Evolutionary conservation across 2,329 filamentous ascomycete species (phyloP), one percentile per base, ranked within the genome.

Genomic region (Cytospora piceicola): DNA sequence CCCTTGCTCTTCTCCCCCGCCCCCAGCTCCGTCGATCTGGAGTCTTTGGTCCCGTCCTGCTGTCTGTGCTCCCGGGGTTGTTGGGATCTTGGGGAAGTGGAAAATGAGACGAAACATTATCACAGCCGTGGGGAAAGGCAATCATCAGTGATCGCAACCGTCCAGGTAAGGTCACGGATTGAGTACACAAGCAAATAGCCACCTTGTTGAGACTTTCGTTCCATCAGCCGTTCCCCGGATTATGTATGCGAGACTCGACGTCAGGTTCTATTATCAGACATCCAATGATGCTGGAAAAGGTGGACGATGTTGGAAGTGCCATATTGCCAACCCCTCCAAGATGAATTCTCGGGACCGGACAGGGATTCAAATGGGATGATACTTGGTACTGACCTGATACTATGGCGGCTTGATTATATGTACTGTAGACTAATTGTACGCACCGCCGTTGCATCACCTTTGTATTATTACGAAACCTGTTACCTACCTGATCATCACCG

Each of bases 341-440:
- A 53, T 63, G 60, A 53, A 57, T 32, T 7, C 30, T 17, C n/a
- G 29, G 53, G 17, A 29, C 52, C 49, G 60, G 53, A 51, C 60
- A 63, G 17, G 60, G 60, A 57, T 63, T 27, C 30, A 57, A 57
- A 63, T 63, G 53, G 39, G 1, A 63, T 17, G n/a, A 55, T 27
- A n/a, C 32, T 46, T 27, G 5, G 52, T 27, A 20, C 6, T 20
- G 49, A 27, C 15, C 12, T 29, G 27, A 29, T 29, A 29, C 27
- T 29, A 29, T 29, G 27, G 34, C 60, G 42, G 60, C 39, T 42
- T 24, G 60, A 53, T 42, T 24, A 15, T 39, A 34, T 27, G 29
- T 46, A 46, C 27, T 27, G 29, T 46, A 46, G 42, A 46, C n/a
- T 46, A n/a, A n/a, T n/a, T n/a, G n/a, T n/a, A n/a, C 17, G 12